phyloP scores from a whole-genome alignment of 1,139 yeast genomes.

The Yamadazyma sp. region DNA sequence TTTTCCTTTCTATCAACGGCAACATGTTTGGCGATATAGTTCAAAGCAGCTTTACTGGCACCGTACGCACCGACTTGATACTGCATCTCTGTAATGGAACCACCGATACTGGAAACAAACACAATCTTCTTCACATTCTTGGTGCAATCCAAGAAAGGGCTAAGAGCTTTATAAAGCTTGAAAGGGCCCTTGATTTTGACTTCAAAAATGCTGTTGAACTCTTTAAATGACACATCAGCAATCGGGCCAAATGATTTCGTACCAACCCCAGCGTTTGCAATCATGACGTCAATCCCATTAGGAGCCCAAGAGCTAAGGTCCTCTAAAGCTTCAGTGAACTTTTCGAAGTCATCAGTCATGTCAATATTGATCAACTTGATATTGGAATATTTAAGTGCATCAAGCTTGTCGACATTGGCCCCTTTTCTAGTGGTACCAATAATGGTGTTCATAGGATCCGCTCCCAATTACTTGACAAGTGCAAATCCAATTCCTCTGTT shows the following conservation, averaged over 20 bases:
- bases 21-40: constrained; percentile 5
- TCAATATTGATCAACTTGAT: constrained; percentile 5
- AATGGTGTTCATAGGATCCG: constrained; percentile 4
- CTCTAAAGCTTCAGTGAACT: constrained; percentile 6
- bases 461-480: constrained; percentile 5
- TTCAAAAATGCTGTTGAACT: constrained; percentile 21
- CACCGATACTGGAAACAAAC: constrained; percentile 24
- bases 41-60: constrained; percentile 5
- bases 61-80: constrained; percentile 5
- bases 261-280: constrained; percentile 7
- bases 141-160: constrained; percentile 19
- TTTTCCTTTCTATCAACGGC: constrained; percentile 22
- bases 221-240: neutral
- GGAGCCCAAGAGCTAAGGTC: constrained; percentile 2
- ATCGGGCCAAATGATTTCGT: neutral
- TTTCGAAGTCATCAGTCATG: neutral
- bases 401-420: constrained; percentile 1
- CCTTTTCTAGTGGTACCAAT: constrained; percentile 7
- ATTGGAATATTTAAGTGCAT: constrained; percentile 2
- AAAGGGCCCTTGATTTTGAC: constrained; percentile 32
- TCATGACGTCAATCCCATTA: constrained; percentile 6
- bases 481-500: constrained; percentile 10
- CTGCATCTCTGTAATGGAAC: constrained; percentile 17
- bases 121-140: constrained; percentile 19
- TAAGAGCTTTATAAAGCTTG: constrained; percentile 24